A percentile compares a stretch with the other conserved stretches of the same genome.
phyloP scores from a whole-genome alignment of 140 eudicot genomes.

The Stevia rebaudiana region DNA sequence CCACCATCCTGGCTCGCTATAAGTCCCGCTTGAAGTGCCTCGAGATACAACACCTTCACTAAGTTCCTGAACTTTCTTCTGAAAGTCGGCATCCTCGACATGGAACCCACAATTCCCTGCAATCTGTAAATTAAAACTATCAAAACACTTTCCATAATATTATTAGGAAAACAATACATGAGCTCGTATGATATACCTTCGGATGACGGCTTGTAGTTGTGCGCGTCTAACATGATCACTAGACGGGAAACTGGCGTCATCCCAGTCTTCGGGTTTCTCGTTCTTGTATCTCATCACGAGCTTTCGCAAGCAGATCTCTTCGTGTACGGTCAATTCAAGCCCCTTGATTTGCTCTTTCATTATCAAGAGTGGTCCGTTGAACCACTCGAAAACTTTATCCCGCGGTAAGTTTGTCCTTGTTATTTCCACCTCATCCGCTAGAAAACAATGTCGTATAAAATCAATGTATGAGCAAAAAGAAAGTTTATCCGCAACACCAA shows the following conservation, averaged over 20 bases:
- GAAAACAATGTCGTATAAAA: constrained; percentile 1
- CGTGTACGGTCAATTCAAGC: constrained; percentile 45
- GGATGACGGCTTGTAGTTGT: constrained; percentile 71
- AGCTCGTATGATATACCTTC: constrained; percentile 47
- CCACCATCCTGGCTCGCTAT: constrained; percentile 30
- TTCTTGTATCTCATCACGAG: constrained; percentile 58
- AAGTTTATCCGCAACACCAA: background rate
- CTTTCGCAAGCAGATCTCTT: constrained; percentile 56
- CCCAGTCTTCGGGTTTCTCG: constrained; percentile 78
- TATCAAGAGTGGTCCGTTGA: constrained; percentile 68
- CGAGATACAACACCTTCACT: constrained; percentile 73
- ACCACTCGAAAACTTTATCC: constrained; percentile 83
- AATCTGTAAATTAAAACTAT: constrained; percentile 33
- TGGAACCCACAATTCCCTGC: constrained; percentile 81
- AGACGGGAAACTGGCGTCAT: constrained; percentile 61
- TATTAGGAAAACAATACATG: background rate
- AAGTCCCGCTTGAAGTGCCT: constrained; percentile 58
- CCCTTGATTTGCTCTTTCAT: constrained; percentile 89
- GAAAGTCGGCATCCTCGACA: constrained; percentile 79
- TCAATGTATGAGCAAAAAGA: background rate
- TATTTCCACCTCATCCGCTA: constrained; percentile 71
- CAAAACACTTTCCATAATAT: background rate
- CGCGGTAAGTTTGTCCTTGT: constrained; percentile 54
- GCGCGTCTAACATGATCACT: constrained; percentile 71
- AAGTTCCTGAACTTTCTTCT: constrained; percentile 65